Base-by-base conservation (phyloP, 2,329 filamentous ascomycete species). In the Pseudogymnoascus sp. region DNA sequence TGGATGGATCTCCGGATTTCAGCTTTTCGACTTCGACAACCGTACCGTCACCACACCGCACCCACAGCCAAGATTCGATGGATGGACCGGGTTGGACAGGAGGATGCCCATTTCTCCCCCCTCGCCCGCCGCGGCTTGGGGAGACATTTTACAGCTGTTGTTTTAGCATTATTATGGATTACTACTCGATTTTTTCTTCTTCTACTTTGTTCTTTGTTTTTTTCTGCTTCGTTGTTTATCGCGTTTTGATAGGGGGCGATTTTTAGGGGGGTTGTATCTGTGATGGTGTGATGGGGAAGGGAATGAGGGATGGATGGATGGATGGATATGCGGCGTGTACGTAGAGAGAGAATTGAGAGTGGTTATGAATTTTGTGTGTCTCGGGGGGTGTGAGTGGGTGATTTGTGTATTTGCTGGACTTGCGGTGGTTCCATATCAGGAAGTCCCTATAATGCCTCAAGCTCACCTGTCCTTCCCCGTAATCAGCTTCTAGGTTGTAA, bases 81-180 rank as follows among this genome's bases (percentile, higher is more conserved):
- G 19, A 43, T 43, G 40, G 41, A 26, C 26, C 12, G 6, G 12
- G 3, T 28, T n/a, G 41, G 41, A 50, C 22, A n/a, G 24, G 22
- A 50, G 22, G 41, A 50, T 26, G 22, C 41, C 41, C 5, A 14
- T 50, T 26, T 50, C 41, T 26, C 22, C 7, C 14, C 41, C 6
- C 41, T 26, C 41, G 11, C 41, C 41, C 22, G 10, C 19, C 19
- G 5, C 19, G 41, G n/a, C 12, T 26, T 14, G 26, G n/a, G n/a
- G n/a, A 31, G 26, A 33, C 10, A 56, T 31, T 31, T 50, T 28
- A 50, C 43, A 26, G 43, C 19, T 50, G 24, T 28, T 50, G 22
- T 50, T 50, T 50, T 50, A 50, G 46, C 46, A 53, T 53, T 14
- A 46, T 24, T 53, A 53, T 31, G 46, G 46, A 56, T 56, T 56